Conservation (phyloP, 805 yeast species). For the Yarrowia hollandica region DNA sequence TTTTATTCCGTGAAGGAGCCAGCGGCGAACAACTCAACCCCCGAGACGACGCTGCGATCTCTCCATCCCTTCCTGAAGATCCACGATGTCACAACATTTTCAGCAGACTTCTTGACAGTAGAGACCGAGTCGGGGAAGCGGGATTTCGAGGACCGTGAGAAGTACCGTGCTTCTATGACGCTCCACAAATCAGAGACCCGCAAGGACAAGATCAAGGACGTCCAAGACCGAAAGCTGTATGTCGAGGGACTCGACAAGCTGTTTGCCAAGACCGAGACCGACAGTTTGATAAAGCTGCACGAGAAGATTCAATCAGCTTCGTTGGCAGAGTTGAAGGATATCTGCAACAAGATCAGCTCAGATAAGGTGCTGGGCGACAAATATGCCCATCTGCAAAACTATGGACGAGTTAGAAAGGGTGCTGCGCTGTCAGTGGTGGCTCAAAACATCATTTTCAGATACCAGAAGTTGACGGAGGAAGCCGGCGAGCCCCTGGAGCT, state of each 20-base stretch:
- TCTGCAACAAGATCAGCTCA: neutral
- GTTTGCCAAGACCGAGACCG: neutral
- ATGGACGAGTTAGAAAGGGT: neutral
- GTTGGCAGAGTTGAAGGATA: neutral
- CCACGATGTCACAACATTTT: neutral
- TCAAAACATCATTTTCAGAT: constrained; percentile 5
- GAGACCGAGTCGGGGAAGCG: constrained; percentile 7
- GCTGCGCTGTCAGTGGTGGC: neutral
- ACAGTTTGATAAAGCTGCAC: neutral
- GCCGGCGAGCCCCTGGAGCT: neutral
- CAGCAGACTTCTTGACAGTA: neutral
- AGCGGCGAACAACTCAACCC: neutral
- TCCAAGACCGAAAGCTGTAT: neutral
- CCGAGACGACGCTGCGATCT: neutral
- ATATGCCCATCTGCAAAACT: neutral
- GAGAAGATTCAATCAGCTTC: neutral
- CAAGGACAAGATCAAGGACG: neutral
- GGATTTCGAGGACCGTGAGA: constrained; percentile 3
- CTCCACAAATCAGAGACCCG: neutral
- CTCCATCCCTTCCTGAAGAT: constrained; percentile 2
- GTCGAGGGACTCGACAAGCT: neutral
- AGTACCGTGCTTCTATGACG: neutral
- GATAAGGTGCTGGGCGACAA: neutral
- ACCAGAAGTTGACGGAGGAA: constrained; percentile 15
- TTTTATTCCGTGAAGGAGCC: neutral